phyloP scores from a whole-genome alignment of 2,329 filamentous ascomycete genomes.

The Stagonosporopsis vannaccii region DNA sequence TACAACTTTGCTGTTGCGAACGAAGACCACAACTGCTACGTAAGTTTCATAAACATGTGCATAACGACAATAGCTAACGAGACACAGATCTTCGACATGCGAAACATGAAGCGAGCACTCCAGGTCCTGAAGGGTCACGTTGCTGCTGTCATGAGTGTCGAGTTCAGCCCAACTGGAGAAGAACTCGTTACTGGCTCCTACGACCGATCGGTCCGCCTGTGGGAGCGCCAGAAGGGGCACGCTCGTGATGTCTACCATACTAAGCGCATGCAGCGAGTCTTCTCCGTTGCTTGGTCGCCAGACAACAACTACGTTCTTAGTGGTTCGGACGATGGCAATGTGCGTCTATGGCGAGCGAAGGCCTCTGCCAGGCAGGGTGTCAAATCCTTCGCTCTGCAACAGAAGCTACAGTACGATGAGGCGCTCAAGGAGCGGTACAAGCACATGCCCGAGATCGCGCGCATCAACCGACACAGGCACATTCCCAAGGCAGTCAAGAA shows the following conservation, averaged over 20 bases:
- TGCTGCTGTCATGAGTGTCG: slow-evolving; percentile 92
- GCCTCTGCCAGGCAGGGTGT: slow-evolving; percentile 84
- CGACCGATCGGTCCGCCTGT: slow-evolving; percentile 86
- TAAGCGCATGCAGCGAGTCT: slow-evolving; percentile 96
- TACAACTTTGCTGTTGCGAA: slow-evolving; percentile 94
- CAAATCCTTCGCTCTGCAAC: slow-evolving; percentile 82
- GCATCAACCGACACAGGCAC: slow-evolving; percentile 91
- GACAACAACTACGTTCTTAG: slow-evolving; percentile 90
- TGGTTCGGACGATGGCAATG: slow-evolving; percentile 92
- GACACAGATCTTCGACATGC: slow-evolving; percentile 80
- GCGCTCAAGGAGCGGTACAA: slow-evolving; percentile 82
- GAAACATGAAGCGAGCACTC: slow-evolving; percentile 84
- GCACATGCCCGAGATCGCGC: slow-evolving; percentile 94
- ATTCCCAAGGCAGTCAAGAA: slow-evolving; percentile 94
- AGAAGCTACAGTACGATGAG: slow-evolving; percentile 91
- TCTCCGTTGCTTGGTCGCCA: slow-evolving; percentile 82
- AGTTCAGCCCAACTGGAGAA: slow-evolving; percentile 93
- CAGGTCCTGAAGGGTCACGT: slow-evolving; percentile 93
- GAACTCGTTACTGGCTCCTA: slow-evolving; percentile 91
- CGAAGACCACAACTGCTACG: slow-evolving; percentile 90
- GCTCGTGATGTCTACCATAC: slow-evolving; percentile 96
- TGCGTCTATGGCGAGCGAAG: slow-evolving; percentile 86
- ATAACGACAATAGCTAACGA: slow-evolving; percentile 9
- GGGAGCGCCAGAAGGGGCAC: slow-evolving; percentile 80
- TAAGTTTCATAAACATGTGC: slow-evolving; percentile 14